Evolutionary conservation across 1,284 basidiomycete genomes (phyloP), one percentile per base, ranked within the genome.

Genomic region (Leccinum griseonigrum): DNA sequence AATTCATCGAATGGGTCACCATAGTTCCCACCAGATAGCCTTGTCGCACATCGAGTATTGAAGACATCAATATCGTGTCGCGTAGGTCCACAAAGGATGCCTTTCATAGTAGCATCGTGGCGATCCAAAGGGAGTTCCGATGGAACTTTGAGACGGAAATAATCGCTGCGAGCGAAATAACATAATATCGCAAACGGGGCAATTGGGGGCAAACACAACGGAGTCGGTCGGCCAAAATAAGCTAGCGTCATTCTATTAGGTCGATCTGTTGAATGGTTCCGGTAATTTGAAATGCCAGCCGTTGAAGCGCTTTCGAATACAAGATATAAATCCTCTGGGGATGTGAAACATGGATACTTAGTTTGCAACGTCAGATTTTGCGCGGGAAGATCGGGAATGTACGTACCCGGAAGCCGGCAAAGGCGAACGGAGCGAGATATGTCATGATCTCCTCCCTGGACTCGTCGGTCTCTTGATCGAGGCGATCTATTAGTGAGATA

Each of bases 361-460:
- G 7, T 54, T 56, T 26, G 14, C n/a, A 10, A 34, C 8, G 36
- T 76, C 51, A 72, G 62, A 52, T 31, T 32, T n/a, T 13, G 28
- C 4, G 18, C 5, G 36, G 13, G 14, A 29, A 53, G 56, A 58
- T 38, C 57, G 43, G 34, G 36, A 66, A 48, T 61, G 18, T 28
- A 76, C 81, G 32, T 61, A 83, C 83, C n/a, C 77, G 76, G 68
- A 81, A 83, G 16, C 80, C 78, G 14, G 80, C 81, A 64, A 83
- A 77, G 4, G 79, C 77, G 60, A 79, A 78, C 29, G 83, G 81
- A 34, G 69, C 68, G 3, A 84, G 72, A 32, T 76, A 67, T n/a
- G 69, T 63, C 69, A 77, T 72, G 38, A 81, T 71, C 58, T 74
- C 70, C 14, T 70, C 65, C 54, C 77, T 74, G 38, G 66, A 66